These are phyloP conservation scores for Rhizophora apiculata DNA, from an alignment of 345 rosid genomes.

Conservation along the genomic window DNA sequence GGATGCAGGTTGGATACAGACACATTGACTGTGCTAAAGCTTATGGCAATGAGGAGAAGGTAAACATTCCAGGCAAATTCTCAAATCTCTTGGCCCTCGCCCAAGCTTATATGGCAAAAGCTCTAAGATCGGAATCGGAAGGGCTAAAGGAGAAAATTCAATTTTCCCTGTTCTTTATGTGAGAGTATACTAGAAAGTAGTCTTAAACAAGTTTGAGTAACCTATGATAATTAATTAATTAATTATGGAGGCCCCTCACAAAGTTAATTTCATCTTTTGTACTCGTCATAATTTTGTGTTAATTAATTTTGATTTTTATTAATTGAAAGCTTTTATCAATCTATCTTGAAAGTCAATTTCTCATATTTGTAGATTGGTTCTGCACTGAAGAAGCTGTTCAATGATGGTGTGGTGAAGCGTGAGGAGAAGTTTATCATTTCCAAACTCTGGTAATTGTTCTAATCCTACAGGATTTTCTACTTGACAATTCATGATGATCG, in stretches of 20 bases:
- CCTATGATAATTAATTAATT: too few species aligned
- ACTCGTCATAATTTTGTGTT: too few species aligned
- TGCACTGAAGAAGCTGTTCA: slow-evolving; percentile 36
- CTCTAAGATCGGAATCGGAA: too few species aligned
- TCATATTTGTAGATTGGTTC: slow-evolving; percentile 28
- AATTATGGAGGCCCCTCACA: too few species aligned
- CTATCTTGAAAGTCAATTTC: background rate
- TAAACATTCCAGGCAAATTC: slow-evolving; percentile 1
- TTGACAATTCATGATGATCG: too few species aligned
- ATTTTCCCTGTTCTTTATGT: too few species aligned
- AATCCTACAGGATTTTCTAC: background rate
- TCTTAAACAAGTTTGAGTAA: too few species aligned
- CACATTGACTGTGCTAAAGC: slow-evolving; percentile 67
- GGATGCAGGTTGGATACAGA: slow-evolving; percentile 45
- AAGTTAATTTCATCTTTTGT: too few species aligned
- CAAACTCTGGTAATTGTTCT: slow-evolving; percentile 36
- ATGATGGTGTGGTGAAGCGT: slow-evolving; percentile 38
- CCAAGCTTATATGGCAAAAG: too few species aligned
- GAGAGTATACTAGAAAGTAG: too few species aligned
- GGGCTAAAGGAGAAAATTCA: too few species aligned
- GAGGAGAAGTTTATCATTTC: slow-evolving; percentile 41
- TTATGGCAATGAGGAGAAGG: slow-evolving; percentile 69
- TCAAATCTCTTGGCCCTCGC: background rate
- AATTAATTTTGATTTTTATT: background rate
- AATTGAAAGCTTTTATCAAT: background rate